These are phyloP conservation scores for Sarcomyxa edulis DNA, from an alignment of 768 basidiomycete species.

Conservation along the genomic window DNA sequence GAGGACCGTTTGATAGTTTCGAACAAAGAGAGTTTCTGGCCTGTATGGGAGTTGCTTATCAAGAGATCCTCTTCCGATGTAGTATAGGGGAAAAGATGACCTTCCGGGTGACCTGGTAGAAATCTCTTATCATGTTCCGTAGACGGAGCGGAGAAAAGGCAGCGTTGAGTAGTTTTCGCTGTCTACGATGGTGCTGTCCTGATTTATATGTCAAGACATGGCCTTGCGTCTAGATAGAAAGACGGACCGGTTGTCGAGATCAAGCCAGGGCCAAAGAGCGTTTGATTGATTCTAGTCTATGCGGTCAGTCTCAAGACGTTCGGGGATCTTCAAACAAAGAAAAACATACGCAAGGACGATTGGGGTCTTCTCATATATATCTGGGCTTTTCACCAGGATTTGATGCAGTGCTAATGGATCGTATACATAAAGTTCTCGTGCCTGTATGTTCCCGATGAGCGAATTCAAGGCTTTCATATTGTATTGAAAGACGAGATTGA, in stretches of 20 bases:
- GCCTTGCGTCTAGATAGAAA: no score
- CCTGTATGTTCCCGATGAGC: no score
- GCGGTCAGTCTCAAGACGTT: constrained; percentile 17
- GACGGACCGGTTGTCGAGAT: constrained; percentile 18
- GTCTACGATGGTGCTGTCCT: constrained; percentile 25
- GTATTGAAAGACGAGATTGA: no score
- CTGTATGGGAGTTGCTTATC: constrained; percentile 1
- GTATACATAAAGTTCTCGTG: constrained; percentile 28
- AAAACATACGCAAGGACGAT: constrained; percentile 23
- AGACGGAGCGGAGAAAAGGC: constrained; percentile 28
- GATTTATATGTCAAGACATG: neutral
- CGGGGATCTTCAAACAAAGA: constrained; percentile 5
- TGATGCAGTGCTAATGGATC: constrained; percentile 32
- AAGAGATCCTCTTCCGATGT: neutral
- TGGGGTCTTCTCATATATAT: constrained; percentile 30
- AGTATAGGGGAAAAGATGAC: neutral
- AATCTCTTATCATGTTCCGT: constrained; percentile 23
- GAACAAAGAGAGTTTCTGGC: constrained; percentile 3
- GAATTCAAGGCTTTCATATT: no score
- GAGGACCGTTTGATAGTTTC: constrained; percentile 7
- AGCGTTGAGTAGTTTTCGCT: constrained; percentile 29
- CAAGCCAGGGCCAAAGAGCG: constrained; percentile 23
- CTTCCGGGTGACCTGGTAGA: constrained; percentile 14
- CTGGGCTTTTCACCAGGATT: constrained; percentile 30
- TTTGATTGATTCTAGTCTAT: constrained; percentile 12